Percentiles rank a stretch among this genome's conserved stretches.
Evolutionary conservation across 768 basidiomycete species (phyloP).

Genomic region (Coprinellus aureogranulatus): DNA sequence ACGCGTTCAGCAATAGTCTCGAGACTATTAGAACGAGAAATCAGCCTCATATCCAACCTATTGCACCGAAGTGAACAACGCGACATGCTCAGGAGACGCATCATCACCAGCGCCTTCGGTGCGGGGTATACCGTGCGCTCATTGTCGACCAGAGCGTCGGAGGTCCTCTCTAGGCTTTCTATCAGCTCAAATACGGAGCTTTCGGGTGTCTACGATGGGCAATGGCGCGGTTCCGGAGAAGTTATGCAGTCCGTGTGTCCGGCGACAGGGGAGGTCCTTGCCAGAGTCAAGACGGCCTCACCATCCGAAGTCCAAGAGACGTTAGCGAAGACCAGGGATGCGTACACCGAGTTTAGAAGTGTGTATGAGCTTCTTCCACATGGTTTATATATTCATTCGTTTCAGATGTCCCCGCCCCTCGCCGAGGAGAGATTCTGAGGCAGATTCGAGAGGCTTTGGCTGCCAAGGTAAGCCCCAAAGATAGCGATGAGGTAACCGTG

Average conservation of each 20-base stretch:
- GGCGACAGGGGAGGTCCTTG: constrained; percentile 83
- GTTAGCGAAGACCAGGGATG: constrained; percentile 69
- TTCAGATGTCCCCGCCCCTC: constrained; percentile 91
- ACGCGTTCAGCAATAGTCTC: no score
- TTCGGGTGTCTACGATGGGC: constrained; percentile 77
- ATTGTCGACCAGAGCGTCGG: constrained; percentile 70
- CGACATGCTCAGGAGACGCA: constrained; percentile 22
- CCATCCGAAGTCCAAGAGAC: constrained; percentile 69
- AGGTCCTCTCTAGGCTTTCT: constrained; percentile 61
- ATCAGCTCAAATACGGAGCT: constrained; percentile 58
- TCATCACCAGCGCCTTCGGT: constrained; percentile 11
- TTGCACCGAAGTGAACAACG: not conserved
- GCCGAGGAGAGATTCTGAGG: constrained; percentile 82
- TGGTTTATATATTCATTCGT: constrained; percentile 42
- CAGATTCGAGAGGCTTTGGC: constrained; percentile 84
- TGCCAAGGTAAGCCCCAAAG: constrained; percentile 52
- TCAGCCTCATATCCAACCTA: not conserved
- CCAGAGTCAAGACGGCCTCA: constrained; percentile 69
- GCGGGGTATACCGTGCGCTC: constrained; percentile 35
- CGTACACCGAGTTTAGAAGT: constrained; percentile 66
- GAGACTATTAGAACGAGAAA: not conserved
- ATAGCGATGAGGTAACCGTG: constrained; percentile 10
- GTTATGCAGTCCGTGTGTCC: constrained; percentile 73
- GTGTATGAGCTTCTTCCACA: constrained; percentile 13
- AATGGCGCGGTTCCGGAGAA: constrained; percentile 77